phyloP scores from a whole-genome alignment of 257 asterid genomes.

The Capsicum pubescens region DNA sequence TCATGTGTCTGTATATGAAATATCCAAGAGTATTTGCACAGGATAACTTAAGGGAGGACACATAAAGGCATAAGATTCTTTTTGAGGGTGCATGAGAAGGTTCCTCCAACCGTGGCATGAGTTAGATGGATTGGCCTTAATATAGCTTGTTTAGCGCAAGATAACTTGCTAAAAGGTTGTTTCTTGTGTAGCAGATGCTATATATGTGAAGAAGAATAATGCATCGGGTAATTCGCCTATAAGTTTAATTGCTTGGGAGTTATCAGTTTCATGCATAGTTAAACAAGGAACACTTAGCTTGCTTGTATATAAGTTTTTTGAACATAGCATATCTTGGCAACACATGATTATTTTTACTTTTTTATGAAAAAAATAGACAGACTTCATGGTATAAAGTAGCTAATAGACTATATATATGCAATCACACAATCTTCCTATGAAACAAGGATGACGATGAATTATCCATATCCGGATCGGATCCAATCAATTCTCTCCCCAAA shows the following conservation, averaged over 20 bases:
- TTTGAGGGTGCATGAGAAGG: background rate
- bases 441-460: constrained; percentile 44
- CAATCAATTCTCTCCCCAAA: constrained; percentile 28
- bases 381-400: background rate
- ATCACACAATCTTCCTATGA: constrained; percentile 60
- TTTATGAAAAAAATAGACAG: background rate
- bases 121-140: background rate
- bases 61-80: background rate
- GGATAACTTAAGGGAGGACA: background rate
- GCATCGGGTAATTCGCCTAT: background rate
- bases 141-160: background rate
- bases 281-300: constrained; percentile 7
- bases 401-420: background rate
- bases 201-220: background rate
- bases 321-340: background rate
- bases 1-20: too few species aligned
- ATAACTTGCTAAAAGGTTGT: background rate
- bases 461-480: constrained; percentile 4
- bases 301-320: background rate
- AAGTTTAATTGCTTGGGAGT: background rate
- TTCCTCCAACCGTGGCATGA: background rate
- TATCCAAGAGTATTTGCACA: too few species aligned
- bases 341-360: background rate
- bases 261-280: background rate
- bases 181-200: background rate